Base-by-base conservation (phyloP, 2,329 filamentous ascomycete species). In the Exophiala bonariae region DNA sequence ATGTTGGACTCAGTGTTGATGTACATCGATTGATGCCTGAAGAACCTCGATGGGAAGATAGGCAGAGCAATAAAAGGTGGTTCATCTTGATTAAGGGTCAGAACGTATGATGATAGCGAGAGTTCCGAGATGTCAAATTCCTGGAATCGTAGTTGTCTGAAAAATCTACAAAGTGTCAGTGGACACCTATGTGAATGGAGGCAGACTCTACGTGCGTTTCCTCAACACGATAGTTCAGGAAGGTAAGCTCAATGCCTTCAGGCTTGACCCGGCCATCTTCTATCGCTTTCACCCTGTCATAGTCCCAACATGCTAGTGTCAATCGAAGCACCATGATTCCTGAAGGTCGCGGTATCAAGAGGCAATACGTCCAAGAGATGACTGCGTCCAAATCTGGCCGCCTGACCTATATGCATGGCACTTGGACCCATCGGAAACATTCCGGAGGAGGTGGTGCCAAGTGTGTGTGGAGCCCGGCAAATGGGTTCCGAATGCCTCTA, bases 241-340 rank as follows among this genome's bases (percentile, higher is more conserved):
- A 66, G 44, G 61, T 64, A 18, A 67, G 50, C 35, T 61, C 56
- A 20, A 67, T 58, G 2, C 65, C 65, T 31, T 41, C 44, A 16
- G 63, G 50, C 20, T 45, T 41, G 3, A 66, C 58, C 42, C 65
- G 60, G 18, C 59, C 59, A 4, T 51, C 60, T 18, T 49, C 49
- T 5, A 68, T 55, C 3, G 61, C 34, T 16, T 52, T 47, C 57
- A 63, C 60, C 32, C 61, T 63, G 45, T 61, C 60, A 47, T 64
- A 65, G 14, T 55, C 44, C 16, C 50, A 55, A 28, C 52, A 60
- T 13, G 63, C 63, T 49, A 65, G 63, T n/a, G 50, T 41, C 5
- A 56, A 26, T 19, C 36, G 31, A 16, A 52, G 57, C 26, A 47
- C 37, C 44, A 47, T 47, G n/a, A n/a, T n/a, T n/a, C n/a, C n/a